Conservation (phyloP, 1,139 yeast species). For the Lodderomyces pseudojiufengensis region DNA sequence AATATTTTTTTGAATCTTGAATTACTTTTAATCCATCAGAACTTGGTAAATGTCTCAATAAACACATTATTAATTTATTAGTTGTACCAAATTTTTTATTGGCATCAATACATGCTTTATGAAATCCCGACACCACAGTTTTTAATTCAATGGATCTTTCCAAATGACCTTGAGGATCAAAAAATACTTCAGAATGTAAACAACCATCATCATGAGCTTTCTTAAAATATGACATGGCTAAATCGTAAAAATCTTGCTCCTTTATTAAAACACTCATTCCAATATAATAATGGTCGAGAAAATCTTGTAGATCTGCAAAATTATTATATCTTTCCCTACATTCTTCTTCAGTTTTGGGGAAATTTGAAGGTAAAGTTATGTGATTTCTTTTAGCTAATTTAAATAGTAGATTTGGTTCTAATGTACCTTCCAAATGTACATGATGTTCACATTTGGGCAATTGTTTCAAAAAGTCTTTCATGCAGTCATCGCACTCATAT, state of each 20-base stretch:
- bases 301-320: conserved; percentile 70
- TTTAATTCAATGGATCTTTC: conserved; percentile 61
- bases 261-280: conserved; percentile 69
- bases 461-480: conserved; percentile 49
- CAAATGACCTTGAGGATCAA: conserved; percentile 82
- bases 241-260: conserved; percentile 65
- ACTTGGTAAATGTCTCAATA: conserved; percentile 69
- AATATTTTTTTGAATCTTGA: conserved; percentile 46
- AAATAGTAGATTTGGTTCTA: conserved; percentile 68
- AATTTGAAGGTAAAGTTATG: conserved; percentile 53
- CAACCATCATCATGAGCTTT: conserved; percentile 62
- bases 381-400: conserved; percentile 58
- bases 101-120: conserved; percentile 61
- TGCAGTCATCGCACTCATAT: conserved; percentile 17
- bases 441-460: conserved; percentile 84
- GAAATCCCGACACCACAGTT: conserved; percentile 59
- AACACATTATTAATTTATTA: conserved; percentile 72
- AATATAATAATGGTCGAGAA: conserved; percentile 70
- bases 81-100: conserved; percentile 54
- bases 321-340: conserved; percentile 55
- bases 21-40: conserved; percentile 55
- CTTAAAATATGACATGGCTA: conserved; percentile 70
- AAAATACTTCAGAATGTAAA: conserved; percentile 66
- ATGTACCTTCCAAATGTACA: conserved; percentile 75
- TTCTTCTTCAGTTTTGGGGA: conserved; percentile 53